These are phyloP conservation scores for Trypanosoma conorhini DNA, from an alignment of 208 protist genomes.

Conservation along the genomic window DNA sequence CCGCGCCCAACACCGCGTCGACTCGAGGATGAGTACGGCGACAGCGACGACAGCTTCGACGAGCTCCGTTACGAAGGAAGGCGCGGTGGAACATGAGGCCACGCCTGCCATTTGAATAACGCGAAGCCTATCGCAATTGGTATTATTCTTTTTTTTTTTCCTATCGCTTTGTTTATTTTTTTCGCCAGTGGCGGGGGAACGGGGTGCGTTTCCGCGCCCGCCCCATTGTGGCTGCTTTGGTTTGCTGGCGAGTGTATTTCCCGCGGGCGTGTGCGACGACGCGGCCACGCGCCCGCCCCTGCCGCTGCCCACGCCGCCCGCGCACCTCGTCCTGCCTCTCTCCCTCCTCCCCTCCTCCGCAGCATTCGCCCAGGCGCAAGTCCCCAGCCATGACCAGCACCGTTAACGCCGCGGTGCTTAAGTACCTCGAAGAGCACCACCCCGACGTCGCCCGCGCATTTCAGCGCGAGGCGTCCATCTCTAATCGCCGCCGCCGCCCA, in stretches of 20 bases:
- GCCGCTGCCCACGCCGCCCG: no score
- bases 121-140: background rate
- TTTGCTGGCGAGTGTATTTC: no score
- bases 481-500: conserved; percentile 14
- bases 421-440: conserved; percentile 52
- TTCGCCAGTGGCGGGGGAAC: background rate
- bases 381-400: conserved; percentile 41
- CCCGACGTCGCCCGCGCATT: conserved; percentile 41
- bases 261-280: no score
- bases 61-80: conserved; percentile 16
- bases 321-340: background rate
- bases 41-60: conserved; percentile 28
- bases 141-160: conserved; percentile 36
- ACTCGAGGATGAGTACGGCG: conserved; percentile 9
- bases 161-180: conserved; percentile 17
- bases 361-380: background rate
- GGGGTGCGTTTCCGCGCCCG: no score
- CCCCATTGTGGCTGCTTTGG: no score
- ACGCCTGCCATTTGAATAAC: background rate
- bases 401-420: conserved; percentile 45
- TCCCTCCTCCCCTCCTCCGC: no score
- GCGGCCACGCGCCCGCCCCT: no score
- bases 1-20: background rate
- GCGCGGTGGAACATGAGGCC: background rate
- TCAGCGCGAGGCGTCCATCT: conserved; percentile 17